Base-by-base conservation (phyloP, 2,329 filamentous ascomycete genomes). In the Uncinocarpus reesii region DNA sequence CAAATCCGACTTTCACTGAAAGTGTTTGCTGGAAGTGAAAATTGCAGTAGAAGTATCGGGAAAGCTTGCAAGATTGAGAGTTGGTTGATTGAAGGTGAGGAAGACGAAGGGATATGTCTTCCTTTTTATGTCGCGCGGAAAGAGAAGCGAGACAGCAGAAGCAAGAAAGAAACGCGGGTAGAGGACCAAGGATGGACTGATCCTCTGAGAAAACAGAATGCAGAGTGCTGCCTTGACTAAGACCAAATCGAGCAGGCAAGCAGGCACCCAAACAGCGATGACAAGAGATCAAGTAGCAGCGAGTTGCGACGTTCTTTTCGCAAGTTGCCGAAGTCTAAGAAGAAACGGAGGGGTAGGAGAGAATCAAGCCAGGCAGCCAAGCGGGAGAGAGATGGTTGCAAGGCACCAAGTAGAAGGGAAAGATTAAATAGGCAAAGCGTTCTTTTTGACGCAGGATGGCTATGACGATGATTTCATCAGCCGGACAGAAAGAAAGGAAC, bases 311-410 rank as follows among this genome's bases (percentile, higher is more conserved):
- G 16, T 16, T 24, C 38, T 43, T 38, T 3, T 34, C 38, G 46
- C 38, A 36, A 31, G 3, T 16, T 20, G 16, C 45, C 11, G 35
- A 23, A 38, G 40, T 23, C 5, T 26, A 16, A 7, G 15, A 31
- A 38, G 23, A 41, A 24, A 24, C 2, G 36, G 35, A 47, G 24
- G 37, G 38, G 13, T 35, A 7, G 10, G 18, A 42, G 11, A 10
- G 3, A 18, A 42, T 42, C 29, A 23, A 28, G 23, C 46, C 38
- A 48, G 46, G 46, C 46, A 48, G 15, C 46, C 38, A 48, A 42
- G 38, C 29, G 24, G 29, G 15, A 43, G 18, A 29, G 23, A 13
- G 15, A 42, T 7, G 38, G 23, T 21, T 42, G 29, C 38, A 36
- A 48, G 46, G 46, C 46, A 48, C 21, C 46, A 48, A 48, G 40